Base-by-base conservation (phyloP, 1,139 yeast genomes). In the Barnettozyma hawaiiensis region DNA sequence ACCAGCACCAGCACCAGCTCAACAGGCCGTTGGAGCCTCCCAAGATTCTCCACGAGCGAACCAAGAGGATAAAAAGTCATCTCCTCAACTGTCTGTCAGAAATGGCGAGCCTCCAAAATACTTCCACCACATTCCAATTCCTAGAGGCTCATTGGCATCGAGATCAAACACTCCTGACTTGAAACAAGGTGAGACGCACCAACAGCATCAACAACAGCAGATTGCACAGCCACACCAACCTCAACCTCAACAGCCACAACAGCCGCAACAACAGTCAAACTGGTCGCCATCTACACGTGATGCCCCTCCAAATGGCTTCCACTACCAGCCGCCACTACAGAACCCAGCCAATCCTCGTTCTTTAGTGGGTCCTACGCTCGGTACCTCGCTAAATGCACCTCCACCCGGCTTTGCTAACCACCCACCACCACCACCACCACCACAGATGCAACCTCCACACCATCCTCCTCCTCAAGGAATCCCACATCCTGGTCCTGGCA, bases 71-170 rank as follows among this genome's bases (percentile, higher is more conserved):
- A 47, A 41, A 23, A 47, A 21, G 20, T 43, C 26, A 12, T 42
- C 23, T n/a, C 39, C 23, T 12, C 45, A 18, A 14, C 44, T 18
- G 16, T 12, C 35, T 14, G 26, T 14, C n/a, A 21, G 24, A 32
- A 35, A 27, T 12, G 27, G 15, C 18, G 40, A 29, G 23, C 34
- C 31, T 3, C 43, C 50, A 20, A 51, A 47, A 26, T 50, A 50
- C 31, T 54, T 51, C 42, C 58, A 54, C 29, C 59, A 55, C 34
- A 37, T 55, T 6, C 59, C 59, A 18, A 37, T 52, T 16, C 57
- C 58, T 32, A 47, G 49, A 31, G 52, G 51, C 3, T 49, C 55
- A 3, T 35, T 54, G 9, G 51, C 45, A 9, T 42, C 43, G 9
- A 41, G 47, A 16, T 40, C 49, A 7, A 38, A 31, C 7, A 42